A percentile compares a stretch with the other conserved stretches of the same genome.
Conservation (phyloP, 345 rosid species). For the Gossypium longicalyx region DNA sequence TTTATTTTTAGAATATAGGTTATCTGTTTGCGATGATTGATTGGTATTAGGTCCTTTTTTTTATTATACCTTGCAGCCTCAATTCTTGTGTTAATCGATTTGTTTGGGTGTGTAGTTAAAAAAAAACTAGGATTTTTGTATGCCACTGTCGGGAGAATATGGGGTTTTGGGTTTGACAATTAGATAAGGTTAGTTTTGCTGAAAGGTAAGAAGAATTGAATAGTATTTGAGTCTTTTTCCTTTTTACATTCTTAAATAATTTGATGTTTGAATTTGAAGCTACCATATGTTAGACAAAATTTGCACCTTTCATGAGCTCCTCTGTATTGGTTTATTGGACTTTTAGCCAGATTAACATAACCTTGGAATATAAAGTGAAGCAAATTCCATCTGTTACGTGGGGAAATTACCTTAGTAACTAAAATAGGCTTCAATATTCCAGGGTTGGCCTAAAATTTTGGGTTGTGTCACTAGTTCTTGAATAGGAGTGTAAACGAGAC, state of each 20-base stretch:
- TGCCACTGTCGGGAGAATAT: neutral
- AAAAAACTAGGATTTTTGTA: neutral
- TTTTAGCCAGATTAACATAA: neutral
- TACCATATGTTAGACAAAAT: neutral
- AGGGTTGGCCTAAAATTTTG: no score
- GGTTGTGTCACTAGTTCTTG: no score
- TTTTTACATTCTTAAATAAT: neutral
- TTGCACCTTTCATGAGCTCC: neutral
- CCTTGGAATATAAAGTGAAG: neutral
- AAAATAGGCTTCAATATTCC: no score
- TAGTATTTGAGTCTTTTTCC: neutral
- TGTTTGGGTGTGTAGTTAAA: neutral
- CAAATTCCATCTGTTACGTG: neutral
- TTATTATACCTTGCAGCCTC: neutral
- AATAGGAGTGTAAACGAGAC: no score
- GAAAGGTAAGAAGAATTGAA: neutral
- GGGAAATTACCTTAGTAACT: neutral
- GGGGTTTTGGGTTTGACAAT: neutral
- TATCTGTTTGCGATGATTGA: neutral
- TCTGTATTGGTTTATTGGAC: neutral
- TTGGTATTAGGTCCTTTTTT: constrained; percentile 18
- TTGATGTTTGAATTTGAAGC: constrained; percentile 19
- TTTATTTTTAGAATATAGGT: neutral
- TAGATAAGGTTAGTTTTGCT: neutral
- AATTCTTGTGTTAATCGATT: neutral